These are phyloP conservation scores for Asterophora lycoperdoides DNA, from an alignment of 768 basidiomycete species.

Conservation along the genomic window DNA sequence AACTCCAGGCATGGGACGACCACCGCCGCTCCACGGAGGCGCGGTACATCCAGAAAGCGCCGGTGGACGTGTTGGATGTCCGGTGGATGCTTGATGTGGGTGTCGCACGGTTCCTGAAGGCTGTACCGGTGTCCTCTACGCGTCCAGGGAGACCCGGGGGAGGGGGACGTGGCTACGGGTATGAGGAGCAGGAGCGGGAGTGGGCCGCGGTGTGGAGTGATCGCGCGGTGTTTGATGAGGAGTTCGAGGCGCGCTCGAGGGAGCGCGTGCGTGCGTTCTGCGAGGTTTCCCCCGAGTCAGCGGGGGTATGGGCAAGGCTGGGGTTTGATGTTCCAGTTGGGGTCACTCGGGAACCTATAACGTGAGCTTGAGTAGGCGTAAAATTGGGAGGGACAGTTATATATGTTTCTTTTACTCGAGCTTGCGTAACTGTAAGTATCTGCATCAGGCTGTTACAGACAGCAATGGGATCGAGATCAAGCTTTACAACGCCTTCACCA, in stretches of 20 bases:
- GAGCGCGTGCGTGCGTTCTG: slow-evolving; percentile 10
- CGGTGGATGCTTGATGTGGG: slow-evolving; percentile 5
- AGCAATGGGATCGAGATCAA: no score
- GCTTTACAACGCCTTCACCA: no score
- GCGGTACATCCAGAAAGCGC: slow-evolving; percentile 11
- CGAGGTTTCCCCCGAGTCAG: not conserved
- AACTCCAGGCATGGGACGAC: slow-evolving; percentile 20
- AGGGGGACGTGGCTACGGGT: not conserved
- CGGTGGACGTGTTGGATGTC: slow-evolving; percentile 13
- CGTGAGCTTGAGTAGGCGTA: no score
- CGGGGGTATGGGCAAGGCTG: slow-evolving; percentile 1
- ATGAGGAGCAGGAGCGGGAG: not conserved
- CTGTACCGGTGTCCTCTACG: no score
- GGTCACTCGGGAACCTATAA: no score
- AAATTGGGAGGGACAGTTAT: no score
- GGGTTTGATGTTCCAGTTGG: slow-evolving; percentile 1
- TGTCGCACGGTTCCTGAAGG: not conserved
- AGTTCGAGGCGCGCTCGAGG: slow-evolving; percentile 11
- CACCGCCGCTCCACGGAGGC: slow-evolving; percentile 15
- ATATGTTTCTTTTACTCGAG: no score
- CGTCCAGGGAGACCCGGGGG: no score
- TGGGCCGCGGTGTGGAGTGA: slow-evolving; percentile 4
- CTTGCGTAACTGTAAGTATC: no score
- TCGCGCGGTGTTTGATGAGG: slow-evolving; percentile 10
- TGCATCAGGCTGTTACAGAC: no score